Evolutionary conservation across 2,329 filamentous ascomycete genomes (phyloP), one percentile per base, ranked within the genome.

Genomic region (Aureobasidium sp.): DNA sequence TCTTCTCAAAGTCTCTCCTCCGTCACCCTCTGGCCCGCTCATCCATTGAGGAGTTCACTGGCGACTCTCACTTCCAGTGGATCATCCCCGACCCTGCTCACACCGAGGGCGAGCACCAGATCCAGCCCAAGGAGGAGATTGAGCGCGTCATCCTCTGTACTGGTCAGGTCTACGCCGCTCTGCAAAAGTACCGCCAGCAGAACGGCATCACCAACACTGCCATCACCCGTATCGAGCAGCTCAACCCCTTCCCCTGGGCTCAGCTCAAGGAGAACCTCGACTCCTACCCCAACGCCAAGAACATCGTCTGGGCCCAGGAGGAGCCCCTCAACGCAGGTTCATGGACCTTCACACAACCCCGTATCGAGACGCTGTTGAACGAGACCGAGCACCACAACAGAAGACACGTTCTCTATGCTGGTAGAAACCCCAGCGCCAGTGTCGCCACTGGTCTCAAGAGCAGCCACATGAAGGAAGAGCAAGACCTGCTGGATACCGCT

Each of bases 161-260:
- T 63, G 94, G 94, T 68, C 94, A 99, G 79, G 93, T 97, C 62
- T 99, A 92, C 77, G 86, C 88, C 55, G 87, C 91, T 29, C 85
- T 99, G 49, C 81, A 88, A 79, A 97, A 97, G 81, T 86, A 97
- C 83, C 91, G 94, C 69, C 85, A 89, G 69, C 84, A 91, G 66
- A 88, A 95, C 74, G 87, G 89, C 67, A 84, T 96, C 73, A 91
- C 91, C 76, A 88, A 97, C 73, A 89, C 93, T 25, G 94, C 93
- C 71, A 88, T 99, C 74, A 97, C 92, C 27, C 91, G 94, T 73
- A 85, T 99, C 68, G 94, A 99, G 81, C 94, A 99, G 79, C 85
- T 99, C 64, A 92, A 99, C 80, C 94, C 94, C 71, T 99, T 99
- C 90, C 94, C 94, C 58, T 99, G 94, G 93, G 87, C 92, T 70